Evolutionary conservation across 1,284 basidiomycete species (phyloP).

Genomic region (Papiliotrema fonsecae): DNA sequence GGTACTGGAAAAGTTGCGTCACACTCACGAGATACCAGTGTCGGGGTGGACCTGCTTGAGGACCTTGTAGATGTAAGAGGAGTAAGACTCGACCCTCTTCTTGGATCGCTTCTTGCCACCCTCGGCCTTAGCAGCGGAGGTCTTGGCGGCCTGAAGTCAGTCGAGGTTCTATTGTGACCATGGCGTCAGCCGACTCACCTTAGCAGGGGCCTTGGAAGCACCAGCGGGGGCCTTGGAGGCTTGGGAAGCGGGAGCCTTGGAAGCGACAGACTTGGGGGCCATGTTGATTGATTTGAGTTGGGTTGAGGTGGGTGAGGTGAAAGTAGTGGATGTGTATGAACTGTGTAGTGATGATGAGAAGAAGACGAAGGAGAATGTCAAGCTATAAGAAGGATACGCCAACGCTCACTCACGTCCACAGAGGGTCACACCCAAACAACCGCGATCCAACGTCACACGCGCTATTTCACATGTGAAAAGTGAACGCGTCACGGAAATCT

Average conservation of each 20-base stretch:
- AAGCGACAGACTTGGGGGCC: slow-evolving; percentile 47
- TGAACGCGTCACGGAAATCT: background rate
- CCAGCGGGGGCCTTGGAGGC: slow-evolving; percentile 51
- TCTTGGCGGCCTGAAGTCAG: slow-evolving; percentile 62
- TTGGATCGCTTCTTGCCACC: slow-evolving; percentile 82
- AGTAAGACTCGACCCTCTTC: slow-evolving; percentile 85
- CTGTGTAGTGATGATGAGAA: slow-evolving; percentile 8
- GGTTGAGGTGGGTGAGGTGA: slow-evolving; percentile 14
- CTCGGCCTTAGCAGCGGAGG: slow-evolving; percentile 56
- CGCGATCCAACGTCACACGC: too few relatives aligned
- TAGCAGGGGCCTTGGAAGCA: slow-evolving; percentile 51
- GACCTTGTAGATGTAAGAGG: slow-evolving; percentile 86
- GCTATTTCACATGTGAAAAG: too few relatives aligned
- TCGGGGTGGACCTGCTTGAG: slow-evolving; percentile 77
- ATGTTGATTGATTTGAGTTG: slow-evolving; percentile 32
- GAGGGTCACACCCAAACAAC: background rate
- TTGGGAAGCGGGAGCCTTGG: slow-evolving; percentile 60
- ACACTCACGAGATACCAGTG: slow-evolving; percentile 67
- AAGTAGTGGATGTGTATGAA: slow-evolving; percentile 15
- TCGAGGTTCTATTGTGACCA: background rate
- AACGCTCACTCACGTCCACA: background rate
- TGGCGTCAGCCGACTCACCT: slow-evolving; percentile 49
- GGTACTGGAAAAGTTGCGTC: background rate
- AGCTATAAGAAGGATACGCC: too few relatives aligned
- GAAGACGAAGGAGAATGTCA: background rate